Evolutionary conservation across 305 asterid species (phyloP).

Genomic region (Caryopteris hybrid): DNA sequence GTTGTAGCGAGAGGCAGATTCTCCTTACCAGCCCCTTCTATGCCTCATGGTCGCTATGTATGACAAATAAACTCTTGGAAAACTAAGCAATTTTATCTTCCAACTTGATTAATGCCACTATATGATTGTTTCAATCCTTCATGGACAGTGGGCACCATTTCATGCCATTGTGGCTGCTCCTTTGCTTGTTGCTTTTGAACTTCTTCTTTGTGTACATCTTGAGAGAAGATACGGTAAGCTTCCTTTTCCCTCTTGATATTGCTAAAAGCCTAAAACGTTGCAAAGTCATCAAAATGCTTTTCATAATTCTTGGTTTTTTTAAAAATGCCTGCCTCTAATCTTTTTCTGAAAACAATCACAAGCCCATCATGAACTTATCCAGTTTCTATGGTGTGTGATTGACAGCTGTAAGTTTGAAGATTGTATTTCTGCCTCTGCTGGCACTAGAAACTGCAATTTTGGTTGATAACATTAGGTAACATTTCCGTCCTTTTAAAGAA

Average conservation of each 20-base stretch:
- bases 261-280: neutral
- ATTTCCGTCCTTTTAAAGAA: constrained; percentile 12
- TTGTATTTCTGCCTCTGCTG: constrained; percentile 82
- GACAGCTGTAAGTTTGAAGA: constrained; percentile 89
- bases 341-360: too few species aligned
- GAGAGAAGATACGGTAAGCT: constrained; percentile 54
- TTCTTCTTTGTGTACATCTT: constrained; percentile 83
- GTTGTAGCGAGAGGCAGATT: constrained; percentile 96
- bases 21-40: constrained; percentile 97
- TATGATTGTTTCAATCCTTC: constrained; percentile 24
- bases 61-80: constrained; percentile 19
- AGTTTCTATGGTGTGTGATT: constrained; percentile 20
- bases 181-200: constrained; percentile 87
- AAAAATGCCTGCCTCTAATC: neutral
- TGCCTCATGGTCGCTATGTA: constrained; percentile 93
- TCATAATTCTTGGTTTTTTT: neutral
- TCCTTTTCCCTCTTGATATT: constrained; percentile 16
- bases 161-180: constrained; percentile 89
- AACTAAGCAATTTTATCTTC: neutral
- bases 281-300: neutral
- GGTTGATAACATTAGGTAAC: constrained; percentile 85
- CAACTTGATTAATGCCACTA: constrained; percentile 8
- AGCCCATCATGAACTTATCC: constrained; percentile 15
- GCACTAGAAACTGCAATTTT: constrained; percentile 80
- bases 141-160: constrained; percentile 92